phyloP scores from a whole-genome alignment of 805 yeast genomes.

The Saccharomycopsis amapae region DNA sequence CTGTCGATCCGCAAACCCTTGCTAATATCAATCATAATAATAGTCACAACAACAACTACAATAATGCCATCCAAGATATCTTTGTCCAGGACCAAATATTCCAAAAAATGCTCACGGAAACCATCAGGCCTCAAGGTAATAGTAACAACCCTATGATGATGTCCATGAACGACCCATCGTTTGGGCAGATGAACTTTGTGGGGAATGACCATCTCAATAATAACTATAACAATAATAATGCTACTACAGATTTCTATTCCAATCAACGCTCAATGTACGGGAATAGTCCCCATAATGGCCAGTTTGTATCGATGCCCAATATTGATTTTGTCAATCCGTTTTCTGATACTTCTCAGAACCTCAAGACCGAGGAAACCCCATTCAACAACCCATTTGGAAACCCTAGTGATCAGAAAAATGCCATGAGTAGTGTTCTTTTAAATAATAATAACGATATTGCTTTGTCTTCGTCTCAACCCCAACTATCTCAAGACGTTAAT shows the following conservation, averaged over 20 bases:
- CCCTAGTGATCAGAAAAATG: slow-evolving; percentile 5
- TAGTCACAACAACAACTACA: too few species aligned
- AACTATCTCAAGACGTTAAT: background rate
- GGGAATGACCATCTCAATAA: too few species aligned
- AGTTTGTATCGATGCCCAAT: background rate
- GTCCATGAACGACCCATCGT: too few species aligned
- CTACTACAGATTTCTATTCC: background rate
- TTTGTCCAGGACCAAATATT: too few species aligned
- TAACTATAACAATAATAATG: too few species aligned
- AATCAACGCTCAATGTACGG: background rate
- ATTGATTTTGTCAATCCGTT: slow-evolving; percentile 18
- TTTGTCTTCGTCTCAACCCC: background rate
- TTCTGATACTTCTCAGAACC: background rate
- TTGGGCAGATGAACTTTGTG: too few species aligned
- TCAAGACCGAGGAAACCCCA: background rate
- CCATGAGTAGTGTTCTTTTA: background rate
- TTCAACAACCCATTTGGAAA: slow-evolving; percentile 3
- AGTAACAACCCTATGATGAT: too few species aligned
- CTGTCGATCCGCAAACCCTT: too few species aligned
- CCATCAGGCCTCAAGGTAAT: too few species aligned
- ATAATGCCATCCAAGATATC: too few species aligned
- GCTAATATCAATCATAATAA: too few species aligned
- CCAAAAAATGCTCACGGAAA: too few species aligned
- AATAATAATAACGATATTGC: background rate
- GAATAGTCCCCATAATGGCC: background rate